A percentile compares a stretch with the other conserved stretches of the same genome.
phyloP scores from a whole-genome alignment of 2,329 filamentous ascomycete species.

The Ophiostoma himal-ulmi region DNA sequence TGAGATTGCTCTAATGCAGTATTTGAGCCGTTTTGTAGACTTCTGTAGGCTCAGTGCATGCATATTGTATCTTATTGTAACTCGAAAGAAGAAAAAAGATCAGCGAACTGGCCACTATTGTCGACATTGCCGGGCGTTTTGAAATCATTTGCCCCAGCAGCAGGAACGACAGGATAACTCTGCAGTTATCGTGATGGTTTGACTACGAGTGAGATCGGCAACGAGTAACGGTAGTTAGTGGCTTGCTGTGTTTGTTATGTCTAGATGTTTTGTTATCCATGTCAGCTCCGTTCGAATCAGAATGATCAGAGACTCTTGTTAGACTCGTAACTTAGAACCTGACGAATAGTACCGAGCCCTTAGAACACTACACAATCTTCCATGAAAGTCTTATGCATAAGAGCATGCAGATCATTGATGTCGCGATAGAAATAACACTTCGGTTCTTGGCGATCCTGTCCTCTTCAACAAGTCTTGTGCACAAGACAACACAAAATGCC shows the following conservation, averaged over 20 bases:
- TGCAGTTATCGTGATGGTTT: not conserved
- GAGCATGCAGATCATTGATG: not conserved
- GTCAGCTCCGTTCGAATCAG: not conserved
- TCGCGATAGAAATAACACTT: not conserved
- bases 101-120: not conserved
- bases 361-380: not conserved
- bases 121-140: not conserved
- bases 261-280: not conserved
- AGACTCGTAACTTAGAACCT: not conserved
- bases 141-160: not conserved
- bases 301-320: not conserved
- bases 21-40: not conserved
- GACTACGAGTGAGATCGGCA: too few relatives aligned
- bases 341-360: not conserved
- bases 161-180: not conserved
- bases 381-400: not conserved
- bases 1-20: not conserved
- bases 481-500: too few relatives aligned
- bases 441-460: not conserved
- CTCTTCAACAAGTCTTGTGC: not conserved
- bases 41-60: not conserved
- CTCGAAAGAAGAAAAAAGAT: not conserved
- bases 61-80: not conserved
- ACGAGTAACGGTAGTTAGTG: not conserved
- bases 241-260: too few relatives aligned